A percentile compares a stretch with the other conserved stretches of the same genome.
phyloP scores from a whole-genome alignment of 352 stramenopile species.

The Aphanomyces cochlioides region DNA sequence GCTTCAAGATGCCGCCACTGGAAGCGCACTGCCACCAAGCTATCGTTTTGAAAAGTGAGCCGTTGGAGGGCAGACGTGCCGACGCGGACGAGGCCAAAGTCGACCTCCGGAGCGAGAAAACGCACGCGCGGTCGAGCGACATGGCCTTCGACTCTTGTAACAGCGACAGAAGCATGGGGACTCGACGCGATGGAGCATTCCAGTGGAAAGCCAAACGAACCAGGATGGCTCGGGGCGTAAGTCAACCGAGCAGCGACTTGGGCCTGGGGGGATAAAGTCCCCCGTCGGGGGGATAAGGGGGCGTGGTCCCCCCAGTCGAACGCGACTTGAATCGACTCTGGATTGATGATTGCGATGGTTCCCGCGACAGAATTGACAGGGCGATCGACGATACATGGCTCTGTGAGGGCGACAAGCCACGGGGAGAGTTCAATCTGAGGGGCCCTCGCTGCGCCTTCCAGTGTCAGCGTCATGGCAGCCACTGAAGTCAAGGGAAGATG shows the following conservation, averaged over 20 bases:
- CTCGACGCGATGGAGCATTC: slow-evolving; percentile 10
- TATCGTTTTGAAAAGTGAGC: slow-evolving; percentile 38
- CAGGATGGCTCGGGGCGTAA: slow-evolving; percentile 14
- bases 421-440: not conserved
- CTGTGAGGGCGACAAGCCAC: slow-evolving; percentile 1
- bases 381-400: not conserved
- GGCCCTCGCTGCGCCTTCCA: slow-evolving; percentile 20
- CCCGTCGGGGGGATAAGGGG: not conserved
- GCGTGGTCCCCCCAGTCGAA: slow-evolving; percentile 8
- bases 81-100: slow-evolving; percentile 72
- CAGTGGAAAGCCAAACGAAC: slow-evolving; percentile 16
- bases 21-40: not conserved
- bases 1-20: too few relatives aligned
- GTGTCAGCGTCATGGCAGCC: not conserved
- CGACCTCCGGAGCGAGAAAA: slow-evolving; percentile 50
- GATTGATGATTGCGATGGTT: not conserved
- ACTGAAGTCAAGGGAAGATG: not conserved
- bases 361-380: not conserved
- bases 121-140: slow-evolving; percentile 45
- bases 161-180: not conserved
- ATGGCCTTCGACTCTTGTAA: slow-evolving; percentile 25
- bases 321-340: not conserved
- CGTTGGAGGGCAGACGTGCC: slow-evolving; percentile 44
- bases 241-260: not conserved
- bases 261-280: not conserved